A percentile compares a stretch with the other conserved stretches of the same genome.
These are phyloP conservation scores for Dacryopinax primogenitus DNA, from an alignment of 768 basidiomycete species.

Conservation along the genomic window DNA sequence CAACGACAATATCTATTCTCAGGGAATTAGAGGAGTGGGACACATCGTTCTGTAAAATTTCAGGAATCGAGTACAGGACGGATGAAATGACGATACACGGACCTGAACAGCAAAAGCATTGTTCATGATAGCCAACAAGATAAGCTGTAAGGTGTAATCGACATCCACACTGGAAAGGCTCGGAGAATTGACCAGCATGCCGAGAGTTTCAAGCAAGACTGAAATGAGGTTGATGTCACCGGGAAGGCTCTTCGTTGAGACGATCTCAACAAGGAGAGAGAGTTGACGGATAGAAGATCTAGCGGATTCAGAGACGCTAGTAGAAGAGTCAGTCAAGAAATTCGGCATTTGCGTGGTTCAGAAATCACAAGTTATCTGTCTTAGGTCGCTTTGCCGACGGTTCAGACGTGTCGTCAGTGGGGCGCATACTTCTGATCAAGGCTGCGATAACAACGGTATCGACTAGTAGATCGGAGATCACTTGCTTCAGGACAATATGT, in stretches of 20 bases:
- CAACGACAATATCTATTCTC: conserved; percentile 73
- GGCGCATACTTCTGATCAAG: conserved; percentile 34
- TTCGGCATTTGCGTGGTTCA: not conserved
- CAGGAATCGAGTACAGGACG: too few relatives aligned
- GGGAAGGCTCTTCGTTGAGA: conserved; percentile 50
- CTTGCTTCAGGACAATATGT: not conserved
- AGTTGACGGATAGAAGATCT: conserved; percentile 38
- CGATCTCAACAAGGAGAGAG: conserved; percentile 52
- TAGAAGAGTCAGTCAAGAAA: not conserved
- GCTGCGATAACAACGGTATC: conserved; percentile 31
- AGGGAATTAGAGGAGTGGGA: conserved; percentile 46
- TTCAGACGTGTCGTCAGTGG: conserved; percentile 29
- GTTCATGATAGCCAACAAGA: conserved; percentile 70
- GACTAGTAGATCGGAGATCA: conserved; percentile 28
- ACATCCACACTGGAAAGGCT: conserved; percentile 48
- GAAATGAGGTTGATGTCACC: conserved; percentile 62
- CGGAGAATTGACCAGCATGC: conserved; percentile 46
- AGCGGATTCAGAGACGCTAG: conserved; percentile 21
- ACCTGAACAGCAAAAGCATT: conserved; percentile 47
- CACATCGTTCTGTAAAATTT: conserved; percentile 40
- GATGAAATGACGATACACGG: too few relatives aligned
- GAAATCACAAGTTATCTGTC: conserved; percentile 38
- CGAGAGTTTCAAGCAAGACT: conserved; percentile 57
- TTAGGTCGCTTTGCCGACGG: conserved; percentile 56
- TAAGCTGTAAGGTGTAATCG: conserved; percentile 65